These are phyloP conservation scores for Yamadazyma triangularis DNA, from an alignment of 1,139 yeast species.

Conservation along the genomic window DNA sequence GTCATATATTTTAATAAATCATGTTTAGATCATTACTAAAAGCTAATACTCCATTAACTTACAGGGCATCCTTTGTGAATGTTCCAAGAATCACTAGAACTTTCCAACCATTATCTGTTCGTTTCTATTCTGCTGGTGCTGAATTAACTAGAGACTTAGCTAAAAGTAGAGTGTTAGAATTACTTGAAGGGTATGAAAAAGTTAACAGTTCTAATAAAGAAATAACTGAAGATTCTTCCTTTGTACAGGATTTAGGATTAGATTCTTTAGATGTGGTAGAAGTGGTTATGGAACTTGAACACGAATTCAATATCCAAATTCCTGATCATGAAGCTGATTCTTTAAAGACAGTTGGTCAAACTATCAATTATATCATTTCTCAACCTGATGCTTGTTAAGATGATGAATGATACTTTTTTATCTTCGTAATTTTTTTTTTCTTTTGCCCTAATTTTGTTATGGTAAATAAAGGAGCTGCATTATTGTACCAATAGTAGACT, in stretches of 20 bases:
- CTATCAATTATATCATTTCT: conserved; percentile 66
- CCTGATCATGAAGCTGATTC: conserved; percentile 86
- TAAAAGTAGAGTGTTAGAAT: conserved; percentile 69
- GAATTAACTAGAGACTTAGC: conserved; percentile 67
- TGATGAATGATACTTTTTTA: too few species aligned
- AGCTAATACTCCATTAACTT: conserved; percentile 11
- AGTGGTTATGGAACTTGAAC: conserved; percentile 85
- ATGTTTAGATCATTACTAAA: conserved; percentile 30
- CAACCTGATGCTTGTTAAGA: conserved; percentile 67
- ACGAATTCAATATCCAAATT: conserved; percentile 72
- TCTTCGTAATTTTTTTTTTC: too few species aligned
- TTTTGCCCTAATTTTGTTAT: too few species aligned
- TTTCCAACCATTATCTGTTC: conserved; percentile 17
- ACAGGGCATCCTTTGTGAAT: conserved; percentile 7
- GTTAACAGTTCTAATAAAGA: conserved; percentile 40
- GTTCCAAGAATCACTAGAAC: conserved; percentile 1
- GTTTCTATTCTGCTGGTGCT: conserved; percentile 61
- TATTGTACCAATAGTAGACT: background rate
- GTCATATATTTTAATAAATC: conserved; percentile 1
- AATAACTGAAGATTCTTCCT: conserved; percentile 57
- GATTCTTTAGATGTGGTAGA: conserved; percentile 89
- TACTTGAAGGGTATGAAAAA: conserved; percentile 78
- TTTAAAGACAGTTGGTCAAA: conserved; percentile 79
- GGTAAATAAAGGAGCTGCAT: background rate
- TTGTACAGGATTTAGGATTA: conserved; percentile 72